Base-by-base conservation (phyloP, 2,329 filamentous ascomycete genomes). In the Ambrosiella xylebori region DNA sequence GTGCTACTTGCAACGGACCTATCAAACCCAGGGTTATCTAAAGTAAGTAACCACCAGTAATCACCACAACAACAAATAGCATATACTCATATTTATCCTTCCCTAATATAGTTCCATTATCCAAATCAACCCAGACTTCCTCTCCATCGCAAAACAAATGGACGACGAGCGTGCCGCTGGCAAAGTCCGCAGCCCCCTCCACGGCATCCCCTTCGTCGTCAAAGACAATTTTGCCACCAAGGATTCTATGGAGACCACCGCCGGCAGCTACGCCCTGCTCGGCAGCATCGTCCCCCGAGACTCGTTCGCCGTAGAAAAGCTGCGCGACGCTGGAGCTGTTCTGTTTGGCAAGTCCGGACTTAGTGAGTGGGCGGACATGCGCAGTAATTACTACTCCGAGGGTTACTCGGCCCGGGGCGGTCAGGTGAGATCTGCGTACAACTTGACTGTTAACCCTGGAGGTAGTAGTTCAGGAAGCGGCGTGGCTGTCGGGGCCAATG, bases 331-430 rank as follows among this genome's bases (percentile, higher is more conserved):
- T 0, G 84, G 84, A 11, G 85, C 82, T 1, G 69, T 88, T 0
- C 71, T 90, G 5, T 71, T 90, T 56, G 85, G 85, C 44, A 85
- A 89, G 67, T 79, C 84, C 1, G 80, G 78, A 0, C 68, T 89
- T 57, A 82, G 77, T 61, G 85, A 90, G 66, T 89, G 85, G 84
- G 85, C 85, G 0, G 79, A 82, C 60, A 85, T 86, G 81, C 75
- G 84, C 40, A 78, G 74, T 62, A 83, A 75, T 63, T 76, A 80
- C 64, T 84, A 85, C 66, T 83, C 80, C 0, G 81, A 85, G 66
- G 84, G 83, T 1, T 87, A 81, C 65, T 82, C 78, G 45, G 76
- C 71, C 3, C 73, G 82, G 6, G 82, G 82, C 19, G 83, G 82
- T 0, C 83, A 87, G 67, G 74, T 73, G 53, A 72, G 81, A 52